A percentile compares a stretch with the other conserved stretches of the same genome.
phyloP scores from a whole-genome alignment of 164 flowering plant genomes.

The Cinnamomum micranthum region DNA sequence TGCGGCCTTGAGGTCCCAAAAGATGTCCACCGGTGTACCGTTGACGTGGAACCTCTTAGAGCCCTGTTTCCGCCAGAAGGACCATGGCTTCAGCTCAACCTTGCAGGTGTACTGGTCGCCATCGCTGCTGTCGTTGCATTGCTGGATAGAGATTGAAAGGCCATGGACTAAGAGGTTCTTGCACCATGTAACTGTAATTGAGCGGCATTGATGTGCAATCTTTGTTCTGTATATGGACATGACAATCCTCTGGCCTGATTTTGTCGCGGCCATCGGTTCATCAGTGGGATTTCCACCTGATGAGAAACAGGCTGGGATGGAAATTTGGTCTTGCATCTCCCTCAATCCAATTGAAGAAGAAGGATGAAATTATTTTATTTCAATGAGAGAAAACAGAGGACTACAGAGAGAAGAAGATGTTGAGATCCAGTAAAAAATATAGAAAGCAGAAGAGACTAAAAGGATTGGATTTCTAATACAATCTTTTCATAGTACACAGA shows the following conservation, averaged over 20 bases:
- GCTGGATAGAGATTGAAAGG: conserved; percentile 55
- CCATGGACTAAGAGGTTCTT: conserved; percentile 64
- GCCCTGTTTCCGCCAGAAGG: conserved; percentile 67
- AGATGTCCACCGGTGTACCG: conserved; percentile 39
- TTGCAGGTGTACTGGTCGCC: conserved; percentile 48
- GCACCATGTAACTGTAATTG: conserved; percentile 74
- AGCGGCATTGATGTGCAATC: conserved; percentile 44
- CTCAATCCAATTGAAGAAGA: background rate
- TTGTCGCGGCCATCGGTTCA: conserved; percentile 39
- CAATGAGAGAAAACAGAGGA: background rate
- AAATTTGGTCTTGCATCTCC: conserved; percentile 63
- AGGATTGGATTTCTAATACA: background rate
- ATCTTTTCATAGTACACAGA: background rate
- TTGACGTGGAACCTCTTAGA: conserved; percentile 45
- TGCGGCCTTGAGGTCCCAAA: conserved; percentile 66
- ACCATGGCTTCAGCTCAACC: conserved; percentile 72
- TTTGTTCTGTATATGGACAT: conserved; percentile 30
- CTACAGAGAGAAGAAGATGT: conserved; percentile 17
- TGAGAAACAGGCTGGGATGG: conserved; percentile 68
- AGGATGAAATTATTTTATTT: background rate
- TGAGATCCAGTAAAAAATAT: conserved; percentile 20
- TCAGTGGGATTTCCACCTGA: conserved; percentile 41
- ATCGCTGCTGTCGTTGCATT: conserved; percentile 22
- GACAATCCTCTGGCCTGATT: conserved; percentile 48
- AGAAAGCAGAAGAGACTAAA: conserved; percentile 22